Base-by-base conservation (phyloP, 2,329 filamentous ascomycete genomes). In the Dactylellina parvicollis region DNA sequence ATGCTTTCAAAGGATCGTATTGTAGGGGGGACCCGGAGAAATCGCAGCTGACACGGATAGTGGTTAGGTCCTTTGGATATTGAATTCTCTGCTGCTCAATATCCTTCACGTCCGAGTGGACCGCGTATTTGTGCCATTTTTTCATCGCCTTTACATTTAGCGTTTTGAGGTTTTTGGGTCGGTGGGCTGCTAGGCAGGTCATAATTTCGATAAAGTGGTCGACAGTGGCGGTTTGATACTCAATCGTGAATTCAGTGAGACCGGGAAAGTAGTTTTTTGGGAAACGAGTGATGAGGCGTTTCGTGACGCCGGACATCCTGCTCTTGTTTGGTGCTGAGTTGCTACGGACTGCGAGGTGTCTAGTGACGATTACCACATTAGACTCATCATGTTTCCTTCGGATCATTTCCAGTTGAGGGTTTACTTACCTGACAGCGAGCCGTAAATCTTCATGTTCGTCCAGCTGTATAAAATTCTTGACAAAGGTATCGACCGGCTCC, bases 381-480 rank as follows among this genome's bases (percentile, higher is more conserved):
- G 3, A 14, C 10, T 7, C 4, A 38, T 7, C 3, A 38, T 38
- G 12, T 38, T 14, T n/a, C 3, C 4, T 7, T 38, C 12, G 4
- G 10, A 38, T 4, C 3, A 3, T 14, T 38, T 30, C 12, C n/a
- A n/a, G n/a, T n/a, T 26, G 26, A 18, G 12, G 14, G 16, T 42
- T 36, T 14, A 36, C 22, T 18, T 52, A 72, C 66, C 66, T 50
- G 28, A 72, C 50, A 16, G 69, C 60, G n/a, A 49, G 36, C 20
- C 69, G 52, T 9, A 73, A 38, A 16, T 73, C 60, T n/a, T 73
- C 60, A 52, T 66, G 55, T n/a, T 61, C 24, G 20, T 73, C 69
- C 5, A 73, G 24, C 18, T 66, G 52, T 1, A 36, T 16, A 28
- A 66, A 66, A 22, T 73, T 73, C 24, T 50, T 40, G 16, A 56